Evolutionary conservation across 2,329 filamentous ascomycete species (phyloP).

Genomic region (Bipolaris victoriae): DNA sequence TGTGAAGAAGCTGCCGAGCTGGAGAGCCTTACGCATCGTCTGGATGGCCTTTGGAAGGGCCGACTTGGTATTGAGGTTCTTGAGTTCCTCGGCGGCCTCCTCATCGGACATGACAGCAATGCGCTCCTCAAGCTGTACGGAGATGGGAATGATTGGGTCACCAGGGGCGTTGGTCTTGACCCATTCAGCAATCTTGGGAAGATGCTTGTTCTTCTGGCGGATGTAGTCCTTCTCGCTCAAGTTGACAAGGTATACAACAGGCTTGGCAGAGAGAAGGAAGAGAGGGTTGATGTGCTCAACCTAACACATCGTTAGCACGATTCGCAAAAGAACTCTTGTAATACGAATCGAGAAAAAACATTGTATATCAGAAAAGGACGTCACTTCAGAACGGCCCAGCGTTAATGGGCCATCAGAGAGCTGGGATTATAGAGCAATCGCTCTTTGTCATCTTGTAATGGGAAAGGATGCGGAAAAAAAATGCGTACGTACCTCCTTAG

Average conservation of each 20-base stretch:
- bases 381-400: conserved; percentile 91
- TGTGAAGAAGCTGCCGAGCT: conserved; percentile 96
- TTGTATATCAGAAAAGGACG: conserved; percentile 69
- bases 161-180: conserved; percentile 87
- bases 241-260: conserved; percentile 96
- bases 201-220: conserved; percentile 99
- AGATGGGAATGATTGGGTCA: conserved; percentile 92
- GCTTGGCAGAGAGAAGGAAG: conserved; percentile 93
- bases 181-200: conserved; percentile 93
- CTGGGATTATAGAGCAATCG: conserved; percentile 97
- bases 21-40: conserved; percentile 90
- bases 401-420: conserved; percentile 92
- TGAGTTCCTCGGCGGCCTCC: conserved; percentile 82
- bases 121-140: conserved; percentile 90
- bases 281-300: conserved; percentile 97
- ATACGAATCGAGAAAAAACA: conserved; percentile 10
- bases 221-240: conserved; percentile 96
- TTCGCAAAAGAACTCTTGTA: conserved; percentile 7
- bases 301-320: conserved; percentile 58
- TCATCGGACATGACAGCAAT: conserved; percentile 80
- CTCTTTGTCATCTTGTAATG: conserved; percentile 96
- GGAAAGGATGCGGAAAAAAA: conserved; percentile 21
- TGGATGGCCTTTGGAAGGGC: conserved; percentile 88
- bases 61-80: conserved; percentile 84
- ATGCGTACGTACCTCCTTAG: conserved; percentile 83